These are phyloP conservation scores for Ustilago tritici DNA, from an alignment of 1,284 basidiomycete species.

Conservation along the genomic window DNA sequence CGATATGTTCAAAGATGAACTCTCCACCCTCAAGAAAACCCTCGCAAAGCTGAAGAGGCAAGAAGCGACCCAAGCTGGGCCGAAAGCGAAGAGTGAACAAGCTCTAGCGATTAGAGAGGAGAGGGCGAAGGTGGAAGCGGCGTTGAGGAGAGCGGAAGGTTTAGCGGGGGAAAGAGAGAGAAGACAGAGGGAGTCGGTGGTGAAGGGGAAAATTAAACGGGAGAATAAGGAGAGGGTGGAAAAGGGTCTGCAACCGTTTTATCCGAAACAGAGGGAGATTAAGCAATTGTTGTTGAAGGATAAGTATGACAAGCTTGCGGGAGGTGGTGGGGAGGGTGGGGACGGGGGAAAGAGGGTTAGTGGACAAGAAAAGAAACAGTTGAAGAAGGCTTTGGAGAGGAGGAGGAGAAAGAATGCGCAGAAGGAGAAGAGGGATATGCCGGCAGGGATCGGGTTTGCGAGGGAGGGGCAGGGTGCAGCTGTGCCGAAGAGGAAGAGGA, in stretches of 20 bases:
- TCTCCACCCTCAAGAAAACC: slow-evolving; percentile 77
- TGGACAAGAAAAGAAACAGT: slow-evolving; percentile 72
- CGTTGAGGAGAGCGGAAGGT: slow-evolving; percentile 83
- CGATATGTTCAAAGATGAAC: slow-evolving; percentile 78
- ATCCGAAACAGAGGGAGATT: slow-evolving; percentile 83
- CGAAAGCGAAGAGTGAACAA: slow-evolving; percentile 74
- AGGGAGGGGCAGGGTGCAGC: slow-evolving; percentile 16
- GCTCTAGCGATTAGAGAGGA: slow-evolving; percentile 74
- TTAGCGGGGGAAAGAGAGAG: slow-evolving; percentile 75
- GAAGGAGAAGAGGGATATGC: slow-evolving; percentile 81
- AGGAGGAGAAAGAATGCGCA: slow-evolving; percentile 86
- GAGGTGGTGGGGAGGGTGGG: slow-evolving; percentile 16
- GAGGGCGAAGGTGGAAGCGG: slow-evolving; percentile 80
- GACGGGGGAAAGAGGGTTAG: slow-evolving; percentile 22
- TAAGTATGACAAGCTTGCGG: slow-evolving; percentile 53
- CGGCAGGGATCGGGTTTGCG: slow-evolving; percentile 39
- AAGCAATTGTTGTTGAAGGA: slow-evolving; percentile 56
- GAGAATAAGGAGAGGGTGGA: slow-evolving; percentile 65
- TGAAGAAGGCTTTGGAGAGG: slow-evolving; percentile 84
- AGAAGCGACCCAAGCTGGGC: slow-evolving; percentile 77
- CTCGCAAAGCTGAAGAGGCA: slow-evolving; percentile 78
- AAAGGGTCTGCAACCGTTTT: slow-evolving; percentile 74
- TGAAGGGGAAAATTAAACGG: slow-evolving; percentile 73
- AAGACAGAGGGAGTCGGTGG: slow-evolving; percentile 73
- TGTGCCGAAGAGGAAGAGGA: slow-evolving; percentile 43